Evolutionary conservation across 2,329 filamentous ascomycete species (phyloP).

Genomic region (Nakataea oryzae): DNA sequence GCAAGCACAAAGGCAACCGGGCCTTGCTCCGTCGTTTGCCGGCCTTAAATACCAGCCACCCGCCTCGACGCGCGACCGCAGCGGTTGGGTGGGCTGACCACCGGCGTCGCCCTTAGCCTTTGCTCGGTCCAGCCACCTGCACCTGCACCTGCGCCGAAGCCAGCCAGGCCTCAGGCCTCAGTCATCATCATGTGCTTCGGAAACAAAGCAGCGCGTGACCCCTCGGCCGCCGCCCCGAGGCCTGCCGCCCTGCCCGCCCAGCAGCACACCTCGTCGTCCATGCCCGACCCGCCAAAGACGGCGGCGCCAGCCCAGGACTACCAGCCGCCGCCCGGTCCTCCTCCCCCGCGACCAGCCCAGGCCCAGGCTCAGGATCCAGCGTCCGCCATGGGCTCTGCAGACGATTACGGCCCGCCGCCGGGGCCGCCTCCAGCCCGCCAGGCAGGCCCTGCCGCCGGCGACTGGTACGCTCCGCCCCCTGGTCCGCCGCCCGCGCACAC

Average conservation of each 20-base stretch:
- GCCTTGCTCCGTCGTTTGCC: neutral
- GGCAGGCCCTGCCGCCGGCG: neutral
- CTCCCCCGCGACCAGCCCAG: neutral
- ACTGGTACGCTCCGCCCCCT: slow-evolving; percentile 11
- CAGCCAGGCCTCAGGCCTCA: neutral
- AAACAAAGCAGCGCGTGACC: slow-evolving; percentile 6
- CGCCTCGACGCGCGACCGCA: neutral
- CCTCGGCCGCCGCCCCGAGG: slow-evolving; percentile 1
- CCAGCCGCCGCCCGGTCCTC: neutral
- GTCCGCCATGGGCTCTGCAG: neutral
- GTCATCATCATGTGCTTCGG: slow-evolving; percentile 11
- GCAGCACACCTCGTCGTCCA: neutral
- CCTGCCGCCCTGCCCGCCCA: slow-evolving; percentile 1
- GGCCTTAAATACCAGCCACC: no score
- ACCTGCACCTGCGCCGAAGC: neutral
- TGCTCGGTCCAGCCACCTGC: neutral
- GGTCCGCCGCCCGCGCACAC: slow-evolving; percentile 4
- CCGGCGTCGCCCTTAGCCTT: no score
- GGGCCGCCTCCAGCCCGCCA: slow-evolving; percentile 13
- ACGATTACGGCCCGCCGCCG: slow-evolving; percentile 15
- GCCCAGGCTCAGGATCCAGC: neutral
- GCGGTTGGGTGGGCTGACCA: no score
- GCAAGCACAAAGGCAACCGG: neutral
- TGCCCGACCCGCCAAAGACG: neutral
- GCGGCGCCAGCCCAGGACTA: neutral